Conservation (phyloP, 495 filamentous ascomycete genomes). For the Cryomyces antarcticus region DNA sequence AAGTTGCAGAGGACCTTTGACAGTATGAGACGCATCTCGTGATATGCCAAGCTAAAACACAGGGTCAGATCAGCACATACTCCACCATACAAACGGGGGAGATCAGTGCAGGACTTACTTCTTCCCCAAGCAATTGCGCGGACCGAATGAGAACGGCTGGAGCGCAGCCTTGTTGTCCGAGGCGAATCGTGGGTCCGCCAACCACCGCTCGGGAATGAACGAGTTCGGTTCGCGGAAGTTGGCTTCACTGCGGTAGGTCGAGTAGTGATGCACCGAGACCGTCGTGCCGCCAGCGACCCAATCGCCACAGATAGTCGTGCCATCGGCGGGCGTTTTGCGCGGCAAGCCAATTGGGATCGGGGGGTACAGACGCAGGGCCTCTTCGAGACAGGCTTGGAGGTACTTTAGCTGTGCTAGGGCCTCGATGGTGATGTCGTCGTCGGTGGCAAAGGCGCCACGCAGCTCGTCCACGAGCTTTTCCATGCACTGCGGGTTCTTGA, state of each 20-base stretch:
- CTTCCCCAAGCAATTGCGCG: conserved; percentile 8
- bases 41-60: conserved; percentile 9
- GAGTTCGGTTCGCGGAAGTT: conserved; percentile 6
- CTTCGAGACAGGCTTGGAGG: conserved; percentile 8
- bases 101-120: background rate
- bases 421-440: conserved; percentile 8
- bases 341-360: conserved; percentile 4
- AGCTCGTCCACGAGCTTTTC: conserved; percentile 5
- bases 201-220: conserved; percentile 13
- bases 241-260: conserved; percentile 1
- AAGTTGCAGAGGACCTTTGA: conserved; percentile 14
- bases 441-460: conserved; percentile 1
- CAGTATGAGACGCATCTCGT: conserved; percentile 18
- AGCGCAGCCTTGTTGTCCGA: conserved; percentile 6
- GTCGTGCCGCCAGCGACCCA: conserved; percentile 7
- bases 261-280: conserved; percentile 3
- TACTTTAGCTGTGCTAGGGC: conserved; percentile 6
- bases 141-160: conserved; percentile 6
- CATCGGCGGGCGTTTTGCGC: conserved; percentile 4
- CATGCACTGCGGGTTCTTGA: background rate
- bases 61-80: conserved; percentile 6
- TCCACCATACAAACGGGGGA: conserved; percentile 1
- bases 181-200: conserved; percentile 3
- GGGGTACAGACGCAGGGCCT: conserved; percentile 10
- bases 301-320: conserved; percentile 1